Conservation (phyloP, 2,329 filamentous ascomycete species). For the Sarocladium oryzae region DNA sequence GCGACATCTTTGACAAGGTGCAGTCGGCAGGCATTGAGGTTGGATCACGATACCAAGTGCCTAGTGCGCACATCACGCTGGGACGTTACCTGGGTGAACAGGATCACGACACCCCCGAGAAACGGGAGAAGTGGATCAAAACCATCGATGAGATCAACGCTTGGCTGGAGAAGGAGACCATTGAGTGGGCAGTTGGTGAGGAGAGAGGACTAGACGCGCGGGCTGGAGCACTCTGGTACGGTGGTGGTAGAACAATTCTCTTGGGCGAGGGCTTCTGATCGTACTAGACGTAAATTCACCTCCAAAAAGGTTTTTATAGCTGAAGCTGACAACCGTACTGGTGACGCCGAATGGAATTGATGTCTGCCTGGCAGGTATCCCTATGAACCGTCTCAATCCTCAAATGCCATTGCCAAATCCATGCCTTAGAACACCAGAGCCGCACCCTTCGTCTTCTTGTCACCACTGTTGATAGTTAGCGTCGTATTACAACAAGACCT, state of each 20-base stretch:
- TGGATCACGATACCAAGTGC: conserved; percentile 77
- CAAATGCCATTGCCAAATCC: conserved; percentile 41
- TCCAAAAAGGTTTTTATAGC: background rate
- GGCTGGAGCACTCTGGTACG: conserved; percentile 79
- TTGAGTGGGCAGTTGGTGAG: conserved; percentile 84
- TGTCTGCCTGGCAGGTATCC: conserved; percentile 19
- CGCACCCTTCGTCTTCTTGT: conserved; percentile 99
- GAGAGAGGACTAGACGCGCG: conserved; percentile 74
- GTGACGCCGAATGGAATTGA: conserved; percentile 9
- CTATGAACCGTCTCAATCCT: conserved; percentile 34
- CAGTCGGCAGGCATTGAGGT: conserved; percentile 59
- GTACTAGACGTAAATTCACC: conserved; percentile 11
- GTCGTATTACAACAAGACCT: background rate
- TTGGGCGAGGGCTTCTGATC: conserved; percentile 43
- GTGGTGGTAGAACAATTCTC: conserved; percentile 65
- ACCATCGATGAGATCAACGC: conserved; percentile 70
- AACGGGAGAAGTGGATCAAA: conserved; percentile 58
- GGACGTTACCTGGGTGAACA: conserved; percentile 67
- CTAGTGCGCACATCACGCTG: conserved; percentile 84
- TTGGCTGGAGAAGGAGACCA: conserved; percentile 55
- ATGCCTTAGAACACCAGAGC: conserved; percentile 92
- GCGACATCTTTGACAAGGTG: conserved; percentile 64
- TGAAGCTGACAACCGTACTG: conserved; percentile 8
- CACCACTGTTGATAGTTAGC: conserved; percentile 61
- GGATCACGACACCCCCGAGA: conserved; percentile 54